phyloP scores from a whole-genome alignment of 768 basidiomycete species.

The Termitomyces sp. region DNA sequence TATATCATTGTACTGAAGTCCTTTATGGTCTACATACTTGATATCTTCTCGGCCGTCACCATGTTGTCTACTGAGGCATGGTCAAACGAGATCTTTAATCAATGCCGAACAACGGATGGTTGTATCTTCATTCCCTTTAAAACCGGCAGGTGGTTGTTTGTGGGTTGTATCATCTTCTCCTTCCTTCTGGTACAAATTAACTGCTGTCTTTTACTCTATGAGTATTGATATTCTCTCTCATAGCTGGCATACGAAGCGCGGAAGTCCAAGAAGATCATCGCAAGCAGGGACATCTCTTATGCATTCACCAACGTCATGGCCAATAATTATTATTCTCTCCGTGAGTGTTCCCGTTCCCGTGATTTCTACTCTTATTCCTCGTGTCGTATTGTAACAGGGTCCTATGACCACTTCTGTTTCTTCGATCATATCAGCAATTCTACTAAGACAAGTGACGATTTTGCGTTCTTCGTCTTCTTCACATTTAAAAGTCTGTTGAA shows the following conservation, averaged over 20 bases:
- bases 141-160: constrained; percentile 94
- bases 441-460: constrained; percentile 93
- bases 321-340: constrained; percentile 92
- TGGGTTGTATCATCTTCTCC: constrained; percentile 97
- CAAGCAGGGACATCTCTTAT: constrained; percentile 94
- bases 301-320: constrained; percentile 98
- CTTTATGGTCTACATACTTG: constrained; percentile 93
- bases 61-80: constrained; percentile 90
- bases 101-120: constrained; percentile 55
- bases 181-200: constrained; percentile 74
- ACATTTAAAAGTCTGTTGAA: constrained; percentile 85
- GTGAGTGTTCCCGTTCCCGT: constrained; percentile 41
- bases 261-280: constrained; percentile 92
- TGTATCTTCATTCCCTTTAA: constrained; percentile 86
- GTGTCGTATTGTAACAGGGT: constrained; percentile 44
- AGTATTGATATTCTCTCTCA: neutral
- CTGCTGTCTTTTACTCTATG: neutral
- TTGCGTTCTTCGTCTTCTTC: constrained; percentile 99
- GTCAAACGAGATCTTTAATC: constrained; percentile 87
- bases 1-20: constrained; percentile 94
- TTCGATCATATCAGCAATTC: constrained; percentile 96
- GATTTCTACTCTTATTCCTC: constrained; percentile 3
- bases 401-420: constrained; percentile 97
- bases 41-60: constrained; percentile 96
- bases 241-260: constrained; percentile 89